Evolutionary conservation across 2,329 filamentous ascomycete genomes (phyloP), one percentile per base, ranked within the genome.

Genomic region (Beauveria australis): DNA sequence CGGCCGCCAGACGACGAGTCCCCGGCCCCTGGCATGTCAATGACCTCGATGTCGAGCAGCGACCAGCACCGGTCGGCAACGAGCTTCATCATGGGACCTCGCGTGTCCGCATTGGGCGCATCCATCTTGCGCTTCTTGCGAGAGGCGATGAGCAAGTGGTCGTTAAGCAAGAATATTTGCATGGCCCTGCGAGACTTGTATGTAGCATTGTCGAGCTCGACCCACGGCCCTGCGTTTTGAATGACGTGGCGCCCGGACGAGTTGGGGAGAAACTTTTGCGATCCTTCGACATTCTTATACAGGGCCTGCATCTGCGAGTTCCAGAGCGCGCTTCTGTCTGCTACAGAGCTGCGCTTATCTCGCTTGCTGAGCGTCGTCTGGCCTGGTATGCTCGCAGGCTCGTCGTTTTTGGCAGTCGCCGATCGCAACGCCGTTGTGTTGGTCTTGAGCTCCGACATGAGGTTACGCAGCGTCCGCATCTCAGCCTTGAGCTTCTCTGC

Each of bases 211-310:
- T 99, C 95, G 63, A 99, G 80, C 76, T 99, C 93, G 62, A 97
- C 89, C 94, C 94, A 99, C 53, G 89, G 84, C 1, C 91, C 89
- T 4, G 92, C 96, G 73, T 97, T 93, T 72, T 96, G 87, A 2
- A 97, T 85, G 51, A 99, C 92, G 71, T 97, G 95, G 44, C 94
- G 87, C n/a, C 92, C 93, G 22, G 89, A 86, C 22, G 92, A 83
- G 59, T 92, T 94, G 16, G 94, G 94, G 12, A 99, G 78, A 69
- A 96, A 99, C 72, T 97, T 97, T 70, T 99, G 94, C 10, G 92
- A 96, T 1, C 93, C 93, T 73, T 97, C 94, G n/a, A 99, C 91
- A 48, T 89, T 90, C 76, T 97, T 97, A 85, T 94, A 99, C 51
- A 99, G 78, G 26, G 91, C 88, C 74, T 78, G 72, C 81, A 88